Conservation (phyloP, 768 basidiomycete genomes). For the Mycena crocata region DNA sequence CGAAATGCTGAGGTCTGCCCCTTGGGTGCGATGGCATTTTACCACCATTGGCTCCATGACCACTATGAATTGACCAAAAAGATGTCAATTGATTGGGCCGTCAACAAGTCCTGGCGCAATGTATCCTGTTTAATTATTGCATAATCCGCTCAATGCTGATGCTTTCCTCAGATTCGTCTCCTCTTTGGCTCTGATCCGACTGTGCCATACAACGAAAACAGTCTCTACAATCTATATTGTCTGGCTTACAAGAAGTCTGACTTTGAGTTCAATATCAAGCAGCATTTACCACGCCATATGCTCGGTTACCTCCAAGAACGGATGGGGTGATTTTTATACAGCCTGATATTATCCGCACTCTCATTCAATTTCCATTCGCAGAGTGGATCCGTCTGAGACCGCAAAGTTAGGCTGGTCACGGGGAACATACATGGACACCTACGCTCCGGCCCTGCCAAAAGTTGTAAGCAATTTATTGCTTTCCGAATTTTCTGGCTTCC, state of each 20-base stretch:
- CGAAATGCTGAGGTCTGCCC: conserved; percentile 39
- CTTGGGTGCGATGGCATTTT: conserved; percentile 41
- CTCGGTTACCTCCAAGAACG: conserved; percentile 30
- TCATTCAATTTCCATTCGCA: not conserved
- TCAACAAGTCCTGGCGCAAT: conserved; percentile 3
- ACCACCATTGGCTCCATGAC: conserved; percentile 43
- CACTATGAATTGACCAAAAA: conserved; percentile 26
- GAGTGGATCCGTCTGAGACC: not conserved
- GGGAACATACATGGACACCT: conserved; percentile 13
- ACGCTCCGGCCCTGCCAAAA: conserved; percentile 11
- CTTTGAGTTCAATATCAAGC: conserved; percentile 35
- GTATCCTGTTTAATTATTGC: not conserved
- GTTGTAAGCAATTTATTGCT: not conserved
- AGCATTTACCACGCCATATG: conserved; percentile 38
- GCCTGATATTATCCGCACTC: too few species aligned
- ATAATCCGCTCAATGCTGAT: too few species aligned
- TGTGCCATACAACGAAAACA: conserved; percentile 35
- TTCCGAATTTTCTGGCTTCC: not conserved
- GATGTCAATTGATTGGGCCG: conserved; percentile 4
- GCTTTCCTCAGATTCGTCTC: not conserved
- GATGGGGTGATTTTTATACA: too few species aligned
- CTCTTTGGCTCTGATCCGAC: conserved; percentile 34
- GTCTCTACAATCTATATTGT: conserved; percentile 28
- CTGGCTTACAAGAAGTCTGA: conserved; percentile 31
- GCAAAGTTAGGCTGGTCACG: not conserved